Evolutionary conservation across 495 filamentous ascomycete species (phyloP).

Genomic region (Aeminium ludgeri): DNA sequence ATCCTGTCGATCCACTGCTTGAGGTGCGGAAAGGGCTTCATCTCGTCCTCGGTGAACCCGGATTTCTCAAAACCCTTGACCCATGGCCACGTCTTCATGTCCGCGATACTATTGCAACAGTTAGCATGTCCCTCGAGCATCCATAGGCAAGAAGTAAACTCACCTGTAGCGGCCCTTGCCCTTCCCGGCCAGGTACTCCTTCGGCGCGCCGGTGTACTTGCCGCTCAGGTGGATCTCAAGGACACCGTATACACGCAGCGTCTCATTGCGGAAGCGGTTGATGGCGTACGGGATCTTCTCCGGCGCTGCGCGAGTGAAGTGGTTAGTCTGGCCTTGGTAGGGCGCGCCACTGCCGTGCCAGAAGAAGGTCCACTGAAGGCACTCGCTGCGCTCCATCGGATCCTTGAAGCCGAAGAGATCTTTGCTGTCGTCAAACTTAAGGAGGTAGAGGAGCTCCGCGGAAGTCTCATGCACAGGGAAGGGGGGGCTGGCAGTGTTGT

Average conservation of each 20-base stretch:
- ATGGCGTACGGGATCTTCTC: constrained; percentile 37
- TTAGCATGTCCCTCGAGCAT: no score
- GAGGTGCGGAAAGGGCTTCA: constrained; percentile 35
- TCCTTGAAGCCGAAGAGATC: constrained; percentile 30
- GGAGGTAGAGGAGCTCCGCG: constrained; percentile 35
- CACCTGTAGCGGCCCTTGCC: constrained; percentile 40
- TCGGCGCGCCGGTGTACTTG: constrained; percentile 25
- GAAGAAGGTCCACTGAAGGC: constrained; percentile 33
- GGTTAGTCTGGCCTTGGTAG: constrained; percentile 25
- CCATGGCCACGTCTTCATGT: constrained; percentile 42
- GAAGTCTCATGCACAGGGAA: constrained; percentile 37
- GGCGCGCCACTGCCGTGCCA: constrained; percentile 34
- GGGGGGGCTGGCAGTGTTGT: constrained; percentile 34
- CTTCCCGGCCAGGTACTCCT: constrained; percentile 36
- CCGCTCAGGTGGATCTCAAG: constrained; percentile 36
- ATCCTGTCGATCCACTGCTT: constrained; percentile 38
- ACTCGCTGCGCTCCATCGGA: constrained; percentile 27
- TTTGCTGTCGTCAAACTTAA: constrained; percentile 33
- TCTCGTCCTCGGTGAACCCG: constrained; percentile 32
- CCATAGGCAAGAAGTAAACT: no score
- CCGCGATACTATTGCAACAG: no score
- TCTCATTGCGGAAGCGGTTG: constrained; percentile 36
- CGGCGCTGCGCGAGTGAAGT: constrained; percentile 25
- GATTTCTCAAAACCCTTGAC: constrained; percentile 29
- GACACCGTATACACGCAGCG: constrained; percentile 35